Evolutionary conservation across 1,284 basidiomycete genomes (phyloP), one percentile per base, ranked within the genome.

Genomic region (Golubevia sp.): DNA sequence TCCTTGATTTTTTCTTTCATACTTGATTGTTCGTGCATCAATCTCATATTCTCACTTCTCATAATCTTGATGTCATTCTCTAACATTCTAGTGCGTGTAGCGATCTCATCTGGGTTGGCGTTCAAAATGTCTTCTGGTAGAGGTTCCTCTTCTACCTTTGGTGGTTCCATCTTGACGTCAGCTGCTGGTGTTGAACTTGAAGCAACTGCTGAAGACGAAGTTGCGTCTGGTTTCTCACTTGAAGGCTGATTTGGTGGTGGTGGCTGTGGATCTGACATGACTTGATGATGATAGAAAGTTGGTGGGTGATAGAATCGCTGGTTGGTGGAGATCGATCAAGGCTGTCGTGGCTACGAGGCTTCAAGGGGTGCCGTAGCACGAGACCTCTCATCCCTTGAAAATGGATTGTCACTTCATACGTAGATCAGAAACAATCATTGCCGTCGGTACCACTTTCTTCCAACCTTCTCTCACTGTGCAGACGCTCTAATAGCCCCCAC

Each of bases 1-100:
- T 99, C 96, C 65, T 93, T 90, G 84, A 99, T 97, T 88, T 96
- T 97, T 87, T 97, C 95, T 83, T 92, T 91, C 94, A 99, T 98
- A 71, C 91, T 91, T 73, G 87, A 91, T 84, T 96, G 92, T 84
- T 99, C 97, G 84, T 99, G 96, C 77, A 91, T 90, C 63, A 99
- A 85, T 62, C 96, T 89, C 73, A 93, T 87, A 38, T 91, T 93
- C 86, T 99, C 96, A 70, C 76, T 78, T n/a, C 74, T 70, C 76
- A 83, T 76, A 44, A 83, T 71, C 56, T 79, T 79, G 63, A 83
- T 71, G 54, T 83, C 81, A 61, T 83, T 83, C 53, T 82, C 81
- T 20, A 83, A 71, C 56, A 83, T 64, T 24, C 79, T 69, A 13
- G 77, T 82, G 38, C 79, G 73, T 24, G 78, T 83, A 55, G 75